Percentiles rank a stretch among this genome's conserved stretches.
These are phyloP conservation scores for Aspergillus bridgeri DNA, from an alignment of 495 filamentous ascomycete species.

Conservation along the genomic window DNA sequence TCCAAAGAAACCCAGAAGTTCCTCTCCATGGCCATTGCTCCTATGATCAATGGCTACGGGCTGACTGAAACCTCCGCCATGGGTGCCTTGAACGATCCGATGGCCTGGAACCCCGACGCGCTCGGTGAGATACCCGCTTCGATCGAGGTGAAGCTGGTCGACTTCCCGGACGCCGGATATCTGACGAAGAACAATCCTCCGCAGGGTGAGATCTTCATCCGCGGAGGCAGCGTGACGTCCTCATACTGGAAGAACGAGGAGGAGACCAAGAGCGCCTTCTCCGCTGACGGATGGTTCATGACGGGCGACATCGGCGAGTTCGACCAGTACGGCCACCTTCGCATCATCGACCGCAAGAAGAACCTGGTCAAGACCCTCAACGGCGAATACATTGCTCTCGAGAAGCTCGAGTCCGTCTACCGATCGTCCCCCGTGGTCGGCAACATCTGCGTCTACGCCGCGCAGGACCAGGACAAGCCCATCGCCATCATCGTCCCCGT, in stretches of 20 bases:
- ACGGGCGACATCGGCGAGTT: constrained; percentile 94
- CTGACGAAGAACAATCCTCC: constrained; percentile 79
- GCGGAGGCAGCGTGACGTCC: constrained; percentile 67
- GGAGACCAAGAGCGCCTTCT: constrained; percentile 73
- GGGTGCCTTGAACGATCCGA: constrained; percentile 86
- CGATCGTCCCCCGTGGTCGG: constrained; percentile 77
- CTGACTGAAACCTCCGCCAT: constrained; percentile 94
- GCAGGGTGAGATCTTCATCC: constrained; percentile 95
- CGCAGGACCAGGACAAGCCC: constrained; percentile 74
- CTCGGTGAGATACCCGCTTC: constrained; percentile 79
- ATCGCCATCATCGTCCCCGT: constrained; percentile 91
- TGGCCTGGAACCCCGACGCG: constrained; percentile 80
- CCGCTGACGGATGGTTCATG: constrained; percentile 89
- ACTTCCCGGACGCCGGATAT: constrained; percentile 93
- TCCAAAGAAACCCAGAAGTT: constrained; percentile 85
- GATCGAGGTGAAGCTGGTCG: constrained; percentile 90
- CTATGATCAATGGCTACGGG: constrained; percentile 93
- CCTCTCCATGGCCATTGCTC: constrained; percentile 81
- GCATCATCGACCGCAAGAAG: constrained; percentile 97
- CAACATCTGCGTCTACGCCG: constrained; percentile 95
- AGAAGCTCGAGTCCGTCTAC: constrained; percentile 98
- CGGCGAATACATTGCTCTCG: constrained; percentile 96
- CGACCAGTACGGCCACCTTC: constrained; percentile 73
- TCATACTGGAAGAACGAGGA: constrained; percentile 80
- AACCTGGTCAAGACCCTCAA: constrained; percentile 94